Evolutionary conservation across 2,329 filamentous ascomycete species (phyloP).

Genomic region (Fusarium gaditjirri): DNA sequence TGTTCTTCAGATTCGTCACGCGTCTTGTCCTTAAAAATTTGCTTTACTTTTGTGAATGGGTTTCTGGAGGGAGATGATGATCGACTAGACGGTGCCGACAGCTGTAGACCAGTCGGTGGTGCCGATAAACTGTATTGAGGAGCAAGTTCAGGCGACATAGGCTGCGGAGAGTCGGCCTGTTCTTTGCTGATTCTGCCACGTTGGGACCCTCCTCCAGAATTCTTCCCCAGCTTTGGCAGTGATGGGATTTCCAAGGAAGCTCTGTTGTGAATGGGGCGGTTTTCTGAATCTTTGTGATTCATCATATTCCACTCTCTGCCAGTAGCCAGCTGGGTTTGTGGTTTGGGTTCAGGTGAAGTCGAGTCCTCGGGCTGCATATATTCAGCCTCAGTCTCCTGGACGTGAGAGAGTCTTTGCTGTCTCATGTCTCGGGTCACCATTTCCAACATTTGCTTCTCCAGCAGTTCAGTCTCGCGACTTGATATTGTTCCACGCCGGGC

Average conservation of each 20-base stretch:
- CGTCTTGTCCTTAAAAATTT: slow-evolving; percentile 65
- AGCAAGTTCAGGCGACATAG: slow-evolving; percentile 64
- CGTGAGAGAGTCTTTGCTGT: slow-evolving; percentile 51
- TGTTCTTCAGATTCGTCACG: slow-evolving; percentile 55
- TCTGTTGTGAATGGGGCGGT: slow-evolving; percentile 40
- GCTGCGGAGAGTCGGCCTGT: slow-evolving; percentile 58
- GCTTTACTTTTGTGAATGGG: slow-evolving; percentile 65
- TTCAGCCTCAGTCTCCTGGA: slow-evolving; percentile 48
- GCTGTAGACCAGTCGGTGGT: slow-evolving; percentile 69
- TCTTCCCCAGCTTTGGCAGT: slow-evolving; percentile 47
- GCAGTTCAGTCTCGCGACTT: slow-evolving; percentile 60
- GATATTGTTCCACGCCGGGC: slow-evolving; percentile 58
- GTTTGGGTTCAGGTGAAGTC: slow-evolving; percentile 47
- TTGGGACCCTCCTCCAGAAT: slow-evolving; percentile 62
- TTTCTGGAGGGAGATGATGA: slow-evolving; percentile 72
- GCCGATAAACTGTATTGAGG: slow-evolving; percentile 61
- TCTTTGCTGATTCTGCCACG: slow-evolving; percentile 53
- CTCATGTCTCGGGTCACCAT: slow-evolving; percentile 66
- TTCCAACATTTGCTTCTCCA: slow-evolving; percentile 71
- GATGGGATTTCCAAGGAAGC: slow-evolving; percentile 36
- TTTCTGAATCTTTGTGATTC: slow-evolving; percentile 56
- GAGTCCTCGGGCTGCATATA: slow-evolving; percentile 49
- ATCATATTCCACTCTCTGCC: slow-evolving; percentile 51
- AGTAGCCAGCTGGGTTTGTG: slow-evolving; percentile 45
- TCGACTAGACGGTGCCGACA: slow-evolving; percentile 72